Base-by-base conservation (phyloP, 2,329 filamentous ascomycete genomes). In the Colletotrichum limetticola region DNA sequence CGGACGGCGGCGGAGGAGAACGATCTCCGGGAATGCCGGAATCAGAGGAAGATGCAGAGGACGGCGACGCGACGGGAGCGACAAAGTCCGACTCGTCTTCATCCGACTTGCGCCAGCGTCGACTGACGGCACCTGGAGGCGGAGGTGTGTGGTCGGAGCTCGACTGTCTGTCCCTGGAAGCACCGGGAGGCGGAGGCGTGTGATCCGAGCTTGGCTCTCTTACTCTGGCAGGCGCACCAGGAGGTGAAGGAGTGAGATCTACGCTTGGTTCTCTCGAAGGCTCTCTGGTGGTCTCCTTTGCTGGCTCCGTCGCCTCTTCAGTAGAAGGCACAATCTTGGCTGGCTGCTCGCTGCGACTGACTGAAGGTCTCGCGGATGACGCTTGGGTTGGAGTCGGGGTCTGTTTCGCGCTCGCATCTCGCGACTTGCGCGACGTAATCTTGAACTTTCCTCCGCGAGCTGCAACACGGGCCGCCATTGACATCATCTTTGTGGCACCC, bases 391-490 rank as follows among this genome's bases (percentile, higher is more conserved):
- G 46, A 35, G 67, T 49, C 3, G 71, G 49, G 16, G 71, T 52
- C n/a, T 61, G 56, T 19, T 71, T 71, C 24, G 46, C 35, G 37
- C 71, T 65, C 19, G 16, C 6, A 55, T 55, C 60, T 24, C 63
- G 64, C 19, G 64, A 60, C 35, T 66, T 84, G 16, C 82, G 81
- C 68, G 80, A 80, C 26, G 82, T 81, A 57, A 90, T 90, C 79
- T 85, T 89, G 75, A 91, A 85, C 65, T 84, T 86, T 78, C 85
- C 90, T 12, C 88, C 89, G 64, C 81, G 84, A 2, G 89, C 80
- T 42, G 85, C 87, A 84, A 90, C 86, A n/a, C 88, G 85, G 76
- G 91, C 89, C 49, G 85, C 85, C 86, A 91, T 86, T 6, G 89
- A 90, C 82, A 91, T 82, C 60, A 87, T 84, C 12, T 26, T 37